Evolutionary conservation across 2,329 filamentous ascomycete genomes (phyloP), one percentile per base, ranked within the genome.

Genomic region (Diaporthe velutina): DNA sequence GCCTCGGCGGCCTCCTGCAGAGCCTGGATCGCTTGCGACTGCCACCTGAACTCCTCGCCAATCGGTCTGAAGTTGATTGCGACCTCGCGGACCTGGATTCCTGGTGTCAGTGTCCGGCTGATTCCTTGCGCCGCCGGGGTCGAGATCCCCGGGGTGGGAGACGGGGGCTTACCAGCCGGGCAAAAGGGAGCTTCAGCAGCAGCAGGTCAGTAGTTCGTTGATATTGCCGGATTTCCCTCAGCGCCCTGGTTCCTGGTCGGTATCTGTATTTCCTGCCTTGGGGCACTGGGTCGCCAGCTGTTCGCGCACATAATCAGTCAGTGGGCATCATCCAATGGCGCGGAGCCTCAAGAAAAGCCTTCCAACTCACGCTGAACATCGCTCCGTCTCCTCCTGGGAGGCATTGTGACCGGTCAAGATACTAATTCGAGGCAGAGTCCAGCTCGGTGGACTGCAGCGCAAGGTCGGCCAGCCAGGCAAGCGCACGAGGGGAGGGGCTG

Each of bases 1-100:
- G 96, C 96, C 86, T 98, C 96, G n/a, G 96, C 92, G 19, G 96
- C 95, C 88, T 98, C 96, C 85, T 98, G 96, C 3, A 98, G 89
- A 17, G 96, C 96, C 81, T 94, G 92, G 80, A 98, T 97, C 70
- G 97, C 96, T 80, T 98, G 96, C 71, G 94, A 97, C 86, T 98
- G 97, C 96, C 97, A 99, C 79, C 96, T 92, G 83, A 98, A 91
- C 76, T 94, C 93, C 74, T 91, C 87, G 75, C 90, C 91, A 48
- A 84, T 83, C 6, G 91, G 90, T 25, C 92, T 91, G 76, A 93
- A 88, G 1, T 88, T 85, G 38, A 94, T 82, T 5, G 93, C 93
- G 78, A 95, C 94, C 85, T 95, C 94, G 83, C 93, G 92, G 73
- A 94, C 87, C 88, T 90, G 76, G 35, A 42, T 0, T 80, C 79